Evolutionary conservation across 495 filamentous ascomycete genomes (phyloP).

Genomic region (Cudoniella acicularis): DNA sequence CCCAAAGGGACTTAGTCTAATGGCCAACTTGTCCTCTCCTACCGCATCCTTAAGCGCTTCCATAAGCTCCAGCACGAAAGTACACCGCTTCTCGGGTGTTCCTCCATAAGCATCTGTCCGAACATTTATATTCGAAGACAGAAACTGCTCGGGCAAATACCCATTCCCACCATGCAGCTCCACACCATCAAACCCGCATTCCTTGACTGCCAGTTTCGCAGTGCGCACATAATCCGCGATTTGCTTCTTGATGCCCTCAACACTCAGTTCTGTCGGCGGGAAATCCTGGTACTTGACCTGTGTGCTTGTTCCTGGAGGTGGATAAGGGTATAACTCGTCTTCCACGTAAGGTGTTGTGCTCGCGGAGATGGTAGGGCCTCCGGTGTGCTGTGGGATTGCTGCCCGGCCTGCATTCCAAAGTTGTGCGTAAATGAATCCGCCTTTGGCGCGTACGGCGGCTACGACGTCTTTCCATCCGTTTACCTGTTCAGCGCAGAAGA

Average conservation of each 20-base stretch:
- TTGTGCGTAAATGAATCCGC: conserved; percentile 50
- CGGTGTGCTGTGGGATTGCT: conserved; percentile 41
- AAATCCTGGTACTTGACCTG: conserved; percentile 39
- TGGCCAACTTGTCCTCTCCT: conserved; percentile 27
- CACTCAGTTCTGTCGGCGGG: conserved; percentile 43
- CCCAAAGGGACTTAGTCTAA: conserved; percentile 37
- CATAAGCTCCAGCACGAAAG: conserved; percentile 44
- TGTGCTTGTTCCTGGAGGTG: conserved; percentile 12
- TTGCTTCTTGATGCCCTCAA: conserved; percentile 39
- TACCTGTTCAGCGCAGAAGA: conserved; percentile 44
- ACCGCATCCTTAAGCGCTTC: conserved; percentile 32
- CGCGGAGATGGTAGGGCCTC: conserved; percentile 20
- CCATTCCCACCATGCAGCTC: conserved; percentile 56
- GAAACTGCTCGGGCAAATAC: conserved; percentile 54
- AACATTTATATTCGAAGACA: conserved; percentile 46
- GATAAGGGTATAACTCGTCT: conserved; percentile 15
- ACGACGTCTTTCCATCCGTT: conserved; percentile 48
- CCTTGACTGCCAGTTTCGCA: conserved; percentile 34
- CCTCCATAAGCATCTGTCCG: conserved; percentile 52
- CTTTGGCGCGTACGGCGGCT: conserved; percentile 50
- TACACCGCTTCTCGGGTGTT: conserved; percentile 45
- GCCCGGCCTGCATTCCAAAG: conserved; percentile 51
- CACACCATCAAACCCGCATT: conserved; percentile 48
- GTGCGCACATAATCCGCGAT: conserved; percentile 33
- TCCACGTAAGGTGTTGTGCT: conserved; percentile 15